These are phyloP conservation scores for Balamuthia mandrillaris DNA, from an alignment of 208 protist species.

Conservation along the genomic window DNA sequence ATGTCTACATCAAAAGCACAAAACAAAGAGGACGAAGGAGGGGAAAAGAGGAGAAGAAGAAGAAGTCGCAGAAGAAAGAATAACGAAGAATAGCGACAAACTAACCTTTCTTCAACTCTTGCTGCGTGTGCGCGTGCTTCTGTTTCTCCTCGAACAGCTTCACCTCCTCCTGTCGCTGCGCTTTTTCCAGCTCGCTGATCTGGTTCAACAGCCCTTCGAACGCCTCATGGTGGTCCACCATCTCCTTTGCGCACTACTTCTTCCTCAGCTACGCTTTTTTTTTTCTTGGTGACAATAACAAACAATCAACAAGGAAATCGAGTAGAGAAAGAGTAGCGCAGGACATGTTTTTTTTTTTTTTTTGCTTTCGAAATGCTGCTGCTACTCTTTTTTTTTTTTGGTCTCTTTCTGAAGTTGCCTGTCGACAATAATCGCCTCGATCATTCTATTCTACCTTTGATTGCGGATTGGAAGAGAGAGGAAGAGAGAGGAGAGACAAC, in stretches of 20 bases:
- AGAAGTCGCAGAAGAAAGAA: neutral
- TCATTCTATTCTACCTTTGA: too few species aligned
- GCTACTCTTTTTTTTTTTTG: neutral
- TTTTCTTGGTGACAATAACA: too few species aligned
- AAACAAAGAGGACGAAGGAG: too few species aligned
- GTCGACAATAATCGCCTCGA: too few species aligned
- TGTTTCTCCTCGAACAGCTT: neutral
- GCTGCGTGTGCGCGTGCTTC: neutral
- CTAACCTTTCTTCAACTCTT: neutral
- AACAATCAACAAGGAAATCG: too few species aligned
- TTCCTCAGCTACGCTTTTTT: neutral
- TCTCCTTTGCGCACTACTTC: too few species aligned
- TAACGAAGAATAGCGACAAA: neutral
- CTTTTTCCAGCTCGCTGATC: neutral
- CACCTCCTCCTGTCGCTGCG: conserved; percentile 1
- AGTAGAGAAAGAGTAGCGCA: neutral
- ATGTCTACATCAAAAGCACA: neutral
- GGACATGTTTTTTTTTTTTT: neutral
- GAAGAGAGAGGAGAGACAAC: too few species aligned
- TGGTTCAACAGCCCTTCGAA: neutral
- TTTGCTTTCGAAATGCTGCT: too few species aligned
- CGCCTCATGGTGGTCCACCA: neutral
- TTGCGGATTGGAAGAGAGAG: too few species aligned
- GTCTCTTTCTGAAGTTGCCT: neutral
- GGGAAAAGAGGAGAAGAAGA: too few species aligned